Percentiles rank a stretch among this genome's conserved stretches.
Conservation (phyloP, 2,329 filamentous ascomycete genomes). For the Stagonosporopsis chrysanthemi region DNA sequence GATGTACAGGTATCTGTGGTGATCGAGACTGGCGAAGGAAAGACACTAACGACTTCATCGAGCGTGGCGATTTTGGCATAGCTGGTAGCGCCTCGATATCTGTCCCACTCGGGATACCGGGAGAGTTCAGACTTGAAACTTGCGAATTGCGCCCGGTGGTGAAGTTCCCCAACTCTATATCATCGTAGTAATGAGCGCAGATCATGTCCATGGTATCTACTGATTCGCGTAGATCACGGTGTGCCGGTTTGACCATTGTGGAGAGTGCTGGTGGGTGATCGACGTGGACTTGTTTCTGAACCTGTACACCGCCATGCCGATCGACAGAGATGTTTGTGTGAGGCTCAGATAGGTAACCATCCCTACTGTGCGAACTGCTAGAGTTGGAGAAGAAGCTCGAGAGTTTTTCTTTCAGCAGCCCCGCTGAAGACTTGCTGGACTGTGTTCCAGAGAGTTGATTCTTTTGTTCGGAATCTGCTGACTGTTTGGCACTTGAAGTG, state of each 20-base stretch:
- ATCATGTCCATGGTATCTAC: slow-evolving; percentile 25
- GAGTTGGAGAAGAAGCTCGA: slow-evolving; percentile 17
- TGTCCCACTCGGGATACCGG: slow-evolving; percentile 6
- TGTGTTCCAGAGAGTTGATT: slow-evolving; percentile 3
- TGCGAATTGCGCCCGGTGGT: slow-evolving; percentile 23
- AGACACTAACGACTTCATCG: slow-evolving; percentile 6
- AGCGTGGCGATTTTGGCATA: slow-evolving; percentile 23
- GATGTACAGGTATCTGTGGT: not conserved
- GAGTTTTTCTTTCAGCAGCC: slow-evolving; percentile 20
- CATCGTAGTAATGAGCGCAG: slow-evolving; percentile 29
- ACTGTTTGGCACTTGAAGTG: slow-evolving; percentile 19
- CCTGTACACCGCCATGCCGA: slow-evolving; percentile 30
- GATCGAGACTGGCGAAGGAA: not conserved
- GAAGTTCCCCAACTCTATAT: slow-evolving; percentile 35
- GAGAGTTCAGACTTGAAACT: slow-evolving; percentile 18
- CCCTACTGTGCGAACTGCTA: slow-evolving; percentile 14
- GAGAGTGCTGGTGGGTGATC: slow-evolving; percentile 15
- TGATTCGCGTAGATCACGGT: slow-evolving; percentile 11
- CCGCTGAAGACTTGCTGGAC: slow-evolving; percentile 15
- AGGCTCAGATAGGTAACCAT: slow-evolving; percentile 37
- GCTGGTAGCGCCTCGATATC: slow-evolving; percentile 29
- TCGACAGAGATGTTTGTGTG: slow-evolving; percentile 31
- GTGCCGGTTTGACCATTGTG: not conserved
- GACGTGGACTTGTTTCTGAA: slow-evolving; percentile 27
- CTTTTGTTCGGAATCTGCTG: not conserved